Base-by-base conservation (phyloP, 352 stramenopile genomes). In the Phytophthora cactorum region DNA sequence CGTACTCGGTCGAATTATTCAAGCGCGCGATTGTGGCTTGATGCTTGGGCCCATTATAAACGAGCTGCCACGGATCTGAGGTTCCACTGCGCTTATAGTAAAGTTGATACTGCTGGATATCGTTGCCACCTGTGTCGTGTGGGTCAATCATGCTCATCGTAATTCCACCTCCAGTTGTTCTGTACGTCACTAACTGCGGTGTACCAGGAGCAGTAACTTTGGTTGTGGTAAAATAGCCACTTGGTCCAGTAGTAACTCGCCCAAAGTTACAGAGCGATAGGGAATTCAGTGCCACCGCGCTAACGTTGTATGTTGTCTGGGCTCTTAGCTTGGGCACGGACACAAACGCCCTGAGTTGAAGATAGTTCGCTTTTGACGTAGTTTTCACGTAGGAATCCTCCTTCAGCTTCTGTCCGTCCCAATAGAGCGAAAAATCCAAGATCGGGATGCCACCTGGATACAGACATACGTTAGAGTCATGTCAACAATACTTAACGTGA, bases 181-280 rank as follows among this genome's bases (percentile, higher is more conserved):
- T 70, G 29, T 59, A 55, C 5, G 56, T 47, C 7, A 45, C 61
- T 8, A 88, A 44, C 11, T 25, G 39, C 11, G 82, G 82, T 8
- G 54, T 10, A 2, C 66, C 73, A 3, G 82, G 82, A 4, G 36
- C 29, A 5, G 80, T 75, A 5, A 78, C 27, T 4, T 45, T 59
- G 0, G 41, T 68, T 1, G 82, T 89, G 8, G 29, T 47, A 47
- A 86, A 73, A 0, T 44, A 60, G 1, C 51, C 52, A 1, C 60
- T 45, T 8, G 55, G 55, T 15, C 75, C 83, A 15, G 54, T 63
- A 0, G 38, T 36, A 32, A 63, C 73, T 52, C 74, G 47, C 2
- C 56, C 66, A 47, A 89, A 82, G 36, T 77, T 75, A 43, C 79
- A 90, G 25, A 81, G 38, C 2, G 78, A 88, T 3, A 82, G 68